Conservation (phyloP, 106 monocot species). For the Dendrobium huoshanense region DNA sequence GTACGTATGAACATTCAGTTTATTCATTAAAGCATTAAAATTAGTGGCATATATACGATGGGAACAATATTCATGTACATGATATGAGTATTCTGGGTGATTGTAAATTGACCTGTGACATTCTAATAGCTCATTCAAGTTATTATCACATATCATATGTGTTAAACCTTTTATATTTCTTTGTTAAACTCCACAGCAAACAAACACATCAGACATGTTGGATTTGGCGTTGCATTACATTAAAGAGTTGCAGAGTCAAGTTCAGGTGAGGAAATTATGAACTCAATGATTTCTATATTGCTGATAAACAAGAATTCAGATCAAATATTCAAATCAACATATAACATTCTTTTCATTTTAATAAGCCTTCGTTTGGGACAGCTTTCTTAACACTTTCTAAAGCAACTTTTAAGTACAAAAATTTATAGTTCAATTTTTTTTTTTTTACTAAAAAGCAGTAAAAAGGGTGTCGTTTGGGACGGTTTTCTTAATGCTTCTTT, state of each 20-base stretch:
- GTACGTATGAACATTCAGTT: too few relatives aligned
- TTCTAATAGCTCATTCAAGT: not conserved
- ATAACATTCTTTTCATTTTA: not conserved
- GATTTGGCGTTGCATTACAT: conserved; percentile 84
- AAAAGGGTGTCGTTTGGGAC: too few relatives aligned
- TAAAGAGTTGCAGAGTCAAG: conserved; percentile 45
- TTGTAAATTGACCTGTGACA: not conserved
- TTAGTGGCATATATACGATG: not conserved
- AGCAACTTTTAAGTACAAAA: too few relatives aligned
- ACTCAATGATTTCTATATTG: not conserved
- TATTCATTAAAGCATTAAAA: too few relatives aligned
- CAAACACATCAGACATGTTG: conserved; percentile 81
- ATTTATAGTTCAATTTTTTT: too few relatives aligned
- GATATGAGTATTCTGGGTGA: not conserved
- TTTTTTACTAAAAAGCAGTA: too few relatives aligned
- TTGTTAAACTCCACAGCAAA: conserved; percentile 48
- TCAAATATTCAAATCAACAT: not conserved
- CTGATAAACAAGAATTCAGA: not conserved
- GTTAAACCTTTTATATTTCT: not conserved
- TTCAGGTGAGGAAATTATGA: conserved; percentile 40
- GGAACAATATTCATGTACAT: not conserved
- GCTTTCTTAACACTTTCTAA: too few relatives aligned
- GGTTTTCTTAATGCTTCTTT: too few relatives aligned
- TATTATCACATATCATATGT: not conserved
- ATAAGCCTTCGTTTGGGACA: not conserved